Base-by-base conservation (phyloP, 495 filamentous ascomycete species). In the Penicillium diatomitis region DNA sequence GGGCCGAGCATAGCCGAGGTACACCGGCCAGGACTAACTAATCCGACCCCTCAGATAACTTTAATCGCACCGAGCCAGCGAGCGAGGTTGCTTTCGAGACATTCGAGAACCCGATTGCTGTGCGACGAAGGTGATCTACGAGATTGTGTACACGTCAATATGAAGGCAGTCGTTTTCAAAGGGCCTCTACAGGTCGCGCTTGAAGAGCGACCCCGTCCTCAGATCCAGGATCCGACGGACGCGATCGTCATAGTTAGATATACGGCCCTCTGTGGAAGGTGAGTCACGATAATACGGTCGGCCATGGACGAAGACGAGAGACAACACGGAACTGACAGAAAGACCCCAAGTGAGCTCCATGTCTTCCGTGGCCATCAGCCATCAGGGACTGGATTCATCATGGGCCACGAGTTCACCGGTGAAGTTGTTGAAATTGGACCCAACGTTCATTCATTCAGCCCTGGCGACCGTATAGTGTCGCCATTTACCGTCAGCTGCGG, bases 261-360 rank as follows among this genome's bases (percentile, higher is more conserved):
- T 51, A 87, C 88, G 3, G 90, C 87, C 10, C 72, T 96, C 34
- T 96, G 90, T 65, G 90, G 90, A 56, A 89, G 86, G 88, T 88
- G 70, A 58, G 74, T 72, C 37, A 30, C 37, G 31, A n/a, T 20
- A 20, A 0, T 20, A 20, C 20, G 20, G 20, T 20, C 20, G 20
- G 20, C 20, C 20, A 20, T 20, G 20, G 8, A 30, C 29, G 32
- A 8, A 5, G 4, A 8, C 10, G 4, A 7, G 2, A 5, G 8
- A 2, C 0, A 41, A 8, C 20, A 33, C 7, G 8, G 4, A 2
- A 30, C n/a, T 8, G 6, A 41, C 45, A 49, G 8, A 54, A 1
- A 43, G 20, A 7, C 0, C 0, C 4, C 4, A 3, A 63, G 61
- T 45, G 62, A 65, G 34, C 48, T 65, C 2, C 62, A 65, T 38